These are phyloP conservation scores for Picocystis salinarum DNA, from an alignment of 139 green algal species.

Conservation along the genomic window DNA sequence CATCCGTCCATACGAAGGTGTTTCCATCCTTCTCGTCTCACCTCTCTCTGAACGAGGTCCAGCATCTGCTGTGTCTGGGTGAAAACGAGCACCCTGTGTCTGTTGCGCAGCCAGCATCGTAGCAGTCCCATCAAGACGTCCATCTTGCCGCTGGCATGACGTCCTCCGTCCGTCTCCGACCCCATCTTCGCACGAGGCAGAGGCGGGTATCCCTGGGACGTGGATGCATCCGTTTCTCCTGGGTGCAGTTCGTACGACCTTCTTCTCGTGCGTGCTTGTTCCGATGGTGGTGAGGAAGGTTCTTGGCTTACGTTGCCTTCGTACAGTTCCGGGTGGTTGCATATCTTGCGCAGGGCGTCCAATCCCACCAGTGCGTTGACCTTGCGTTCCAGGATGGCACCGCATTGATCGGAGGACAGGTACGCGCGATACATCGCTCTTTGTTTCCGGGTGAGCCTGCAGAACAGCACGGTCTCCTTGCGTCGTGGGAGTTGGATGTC, in stretches of 20 bases:
- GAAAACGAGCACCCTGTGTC: slow-evolving; percentile 46
- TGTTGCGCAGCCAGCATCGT: no score
- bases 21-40: slow-evolving; percentile 20
- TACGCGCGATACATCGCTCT: slow-evolving; percentile 65
- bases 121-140: no score
- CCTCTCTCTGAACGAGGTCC: slow-evolving; percentile 78
- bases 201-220: no score
- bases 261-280: slow-evolving; percentile 2
- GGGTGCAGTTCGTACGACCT: slow-evolving; percentile 26
- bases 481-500: slow-evolving; percentile 61
- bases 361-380: slow-evolving; percentile 71
- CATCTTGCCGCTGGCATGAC: no score
- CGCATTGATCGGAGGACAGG: slow-evolving; percentile 42
- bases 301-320: slow-evolving; percentile 16
- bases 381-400: slow-evolving; percentile 34
- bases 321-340: slow-evolving; percentile 96
- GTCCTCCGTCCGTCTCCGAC: no score
- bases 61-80: slow-evolving; percentile 95
- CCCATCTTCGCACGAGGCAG: no score
- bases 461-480: slow-evolving; percentile 93
- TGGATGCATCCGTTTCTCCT: no score
- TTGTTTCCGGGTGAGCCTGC: slow-evolving; percentile 61
- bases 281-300: slow-evolving; percentile 10
- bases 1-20: slow-evolving; percentile 79
- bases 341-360: slow-evolving; percentile 92